Evolutionary conservation across 2,329 filamentous ascomycete species (phyloP).

Genomic region (Ophiostoma perfectum): DNA sequence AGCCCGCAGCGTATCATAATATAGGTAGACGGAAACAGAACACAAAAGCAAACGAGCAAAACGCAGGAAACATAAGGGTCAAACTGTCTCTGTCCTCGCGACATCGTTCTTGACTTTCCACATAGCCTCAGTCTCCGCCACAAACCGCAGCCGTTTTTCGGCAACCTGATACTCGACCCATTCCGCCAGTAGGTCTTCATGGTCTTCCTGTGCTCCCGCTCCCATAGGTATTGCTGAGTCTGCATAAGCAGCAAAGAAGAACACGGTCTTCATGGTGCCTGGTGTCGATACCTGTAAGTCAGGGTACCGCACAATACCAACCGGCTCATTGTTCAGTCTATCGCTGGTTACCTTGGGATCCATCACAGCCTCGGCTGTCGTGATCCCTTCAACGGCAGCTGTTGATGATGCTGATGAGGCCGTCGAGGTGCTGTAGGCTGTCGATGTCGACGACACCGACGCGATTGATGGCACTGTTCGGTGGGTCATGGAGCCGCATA

Average conservation of each 20-base stretch:
- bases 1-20: background rate
- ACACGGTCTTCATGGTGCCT: conserved; percentile 37
- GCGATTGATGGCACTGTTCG: conserved; percentile 77
- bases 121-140: conserved; percentile 21
- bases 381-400: background rate
- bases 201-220: conserved; percentile 24
- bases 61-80: too few species aligned
- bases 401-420: conserved; percentile 7
- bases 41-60: background rate
- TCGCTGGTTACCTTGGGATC: conserved; percentile 31
- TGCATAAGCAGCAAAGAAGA: conserved; percentile 36
- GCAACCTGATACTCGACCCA: conserved; percentile 24
- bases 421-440: conserved; percentile 4
- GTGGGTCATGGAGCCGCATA: background rate
- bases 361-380: background rate
- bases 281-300: conserved; percentile 34
- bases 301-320: conserved; percentile 36
- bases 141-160: conserved; percentile 20
- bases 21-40: background rate
- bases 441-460: conserved; percentile 70
- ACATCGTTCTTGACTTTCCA: conserved; percentile 24
- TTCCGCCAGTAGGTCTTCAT: conserved; percentile 25
- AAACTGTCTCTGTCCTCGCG: conserved; percentile 15
- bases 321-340: conserved; percentile 35
- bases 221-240: conserved; percentile 23